Percentiles rank a stretch among this genome's conserved stretches.
phyloP scores from a whole-genome alignment of 2,329 filamentous ascomycete species.

The Simplicillium aogashimaense region DNA sequence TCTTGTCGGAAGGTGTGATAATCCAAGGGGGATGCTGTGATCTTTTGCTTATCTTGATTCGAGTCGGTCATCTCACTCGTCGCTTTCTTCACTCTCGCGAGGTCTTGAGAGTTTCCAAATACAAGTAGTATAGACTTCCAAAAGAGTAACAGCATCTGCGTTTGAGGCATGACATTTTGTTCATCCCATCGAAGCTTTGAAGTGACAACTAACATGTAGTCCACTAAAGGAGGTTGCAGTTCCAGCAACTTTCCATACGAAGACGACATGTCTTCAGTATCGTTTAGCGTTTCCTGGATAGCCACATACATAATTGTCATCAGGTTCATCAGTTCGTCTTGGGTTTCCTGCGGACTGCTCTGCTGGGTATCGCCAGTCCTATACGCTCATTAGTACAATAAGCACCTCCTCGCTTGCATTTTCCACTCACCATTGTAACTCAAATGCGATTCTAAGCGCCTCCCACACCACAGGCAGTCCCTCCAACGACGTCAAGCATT shows the following conservation, averaged over 20 bases:
- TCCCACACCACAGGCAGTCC: conserved; percentile 42
- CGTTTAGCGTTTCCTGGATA: conserved; percentile 46
- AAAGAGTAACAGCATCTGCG: conserved; percentile 68
- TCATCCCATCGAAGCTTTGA: conserved; percentile 66
- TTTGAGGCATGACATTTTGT: conserved; percentile 49
- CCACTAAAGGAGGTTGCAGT: conserved; percentile 57
- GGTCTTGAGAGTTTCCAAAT: conserved; percentile 69
- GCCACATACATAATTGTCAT: conserved; percentile 54
- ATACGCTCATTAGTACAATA: conserved; percentile 16
- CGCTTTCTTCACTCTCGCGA: conserved; percentile 63
- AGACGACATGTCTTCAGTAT: conserved; percentile 35
- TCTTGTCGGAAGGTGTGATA: conserved; percentile 96
- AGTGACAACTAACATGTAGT: conserved; percentile 60
- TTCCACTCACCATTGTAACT: conserved; percentile 38
- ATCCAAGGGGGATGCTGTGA: conserved; percentile 88
- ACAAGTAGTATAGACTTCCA: conserved; percentile 87
- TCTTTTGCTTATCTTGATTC: conserved; percentile 61
- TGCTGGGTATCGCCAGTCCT: conserved; percentile 37
- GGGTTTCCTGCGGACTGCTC: conserved; percentile 36
- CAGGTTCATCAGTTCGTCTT: conserved; percentile 51
- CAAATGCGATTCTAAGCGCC: conserved; percentile 37
- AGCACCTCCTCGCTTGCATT: neutral
- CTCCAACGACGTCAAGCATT: conserved; percentile 38
- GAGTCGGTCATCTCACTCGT: conserved; percentile 52
- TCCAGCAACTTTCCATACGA: conserved; percentile 40